Evolutionary conservation across 1,284 basidiomycete species (phyloP).

Genomic region (Fomitopsis palustris): DNA sequence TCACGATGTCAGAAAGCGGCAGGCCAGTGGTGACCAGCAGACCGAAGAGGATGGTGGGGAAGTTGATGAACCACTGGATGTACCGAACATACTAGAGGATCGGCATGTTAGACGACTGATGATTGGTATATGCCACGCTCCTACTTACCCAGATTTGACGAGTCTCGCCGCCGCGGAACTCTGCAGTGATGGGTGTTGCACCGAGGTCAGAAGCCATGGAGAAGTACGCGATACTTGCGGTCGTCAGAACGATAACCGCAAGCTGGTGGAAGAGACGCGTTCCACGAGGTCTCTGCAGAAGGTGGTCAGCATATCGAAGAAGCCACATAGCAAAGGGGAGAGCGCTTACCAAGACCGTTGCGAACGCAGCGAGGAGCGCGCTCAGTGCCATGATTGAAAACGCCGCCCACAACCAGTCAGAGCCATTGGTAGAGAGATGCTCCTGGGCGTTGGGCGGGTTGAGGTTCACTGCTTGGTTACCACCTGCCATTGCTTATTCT

Average conservation of each 20-base stretch:
- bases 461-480: slow-evolving; percentile 10
- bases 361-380: slow-evolving; percentile 8
- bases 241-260: slow-evolving; percentile 17
- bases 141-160: slow-evolving; percentile 21
- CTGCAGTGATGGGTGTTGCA: slow-evolving; percentile 17
- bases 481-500: slow-evolving; percentile 6
- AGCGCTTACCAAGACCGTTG: slow-evolving; percentile 13
- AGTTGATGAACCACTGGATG: slow-evolving; percentile 52
- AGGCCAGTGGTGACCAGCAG: slow-evolving; percentile 46
- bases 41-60: slow-evolving; percentile 47
- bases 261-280: slow-evolving; percentile 22
- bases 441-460: slow-evolving; percentile 15
- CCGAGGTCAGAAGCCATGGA: slow-evolving; percentile 24
- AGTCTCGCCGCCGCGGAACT: slow-evolving; percentile 18
- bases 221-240: slow-evolving; percentile 20
- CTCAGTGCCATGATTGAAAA: slow-evolving; percentile 15
- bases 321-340: not conserved
- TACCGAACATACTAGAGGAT: slow-evolving; percentile 37
- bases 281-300: slow-evolving; percentile 16
- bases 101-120: not conserved
- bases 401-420: slow-evolving; percentile 21
- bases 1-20: slow-evolving; percentile 45
- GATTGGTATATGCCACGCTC: not conserved
- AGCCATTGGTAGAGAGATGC: slow-evolving; percentile 16
- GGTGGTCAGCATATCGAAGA: not conserved